These are phyloP conservation scores for Colletotrichum falcatum DNA, from an alignment of 2,329 filamentous ascomycete species.

Conservation along the genomic window DNA sequence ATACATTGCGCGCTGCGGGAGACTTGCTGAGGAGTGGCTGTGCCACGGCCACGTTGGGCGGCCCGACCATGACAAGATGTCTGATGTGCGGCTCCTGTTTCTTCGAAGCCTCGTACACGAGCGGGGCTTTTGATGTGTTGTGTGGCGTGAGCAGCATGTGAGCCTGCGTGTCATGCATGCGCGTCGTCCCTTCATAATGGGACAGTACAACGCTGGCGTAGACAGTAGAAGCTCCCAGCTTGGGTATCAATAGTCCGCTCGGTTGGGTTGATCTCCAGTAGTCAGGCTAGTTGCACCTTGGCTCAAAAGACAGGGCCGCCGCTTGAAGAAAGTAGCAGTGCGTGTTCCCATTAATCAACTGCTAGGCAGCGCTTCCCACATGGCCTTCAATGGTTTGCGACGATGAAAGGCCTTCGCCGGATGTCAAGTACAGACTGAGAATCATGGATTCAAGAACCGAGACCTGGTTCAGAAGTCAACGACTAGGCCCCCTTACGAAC, in stretches of 20 bases:
- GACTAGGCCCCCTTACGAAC: no score
- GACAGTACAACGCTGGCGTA: not conserved
- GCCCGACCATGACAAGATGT: not conserved
- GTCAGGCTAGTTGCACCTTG: not conserved
- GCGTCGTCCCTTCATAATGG: not conserved
- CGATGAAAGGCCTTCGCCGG: not conserved
- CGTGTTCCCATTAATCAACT: not conserved
- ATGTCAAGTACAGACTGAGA: not conserved
- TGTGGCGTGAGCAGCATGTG: not conserved
- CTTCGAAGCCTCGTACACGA: not conserved
- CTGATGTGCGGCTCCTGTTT: not conserved
- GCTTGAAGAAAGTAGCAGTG: not conserved
- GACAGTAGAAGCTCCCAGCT: not conserved
- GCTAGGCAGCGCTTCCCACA: not conserved
- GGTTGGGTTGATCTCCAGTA: not conserved
- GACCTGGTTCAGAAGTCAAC: not conserved
- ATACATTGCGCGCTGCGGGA: not conserved
- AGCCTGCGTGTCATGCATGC: not conserved
- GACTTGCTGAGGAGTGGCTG: not conserved
- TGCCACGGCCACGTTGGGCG: not conserved
- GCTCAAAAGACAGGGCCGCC: not conserved
- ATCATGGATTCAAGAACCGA: not conserved
- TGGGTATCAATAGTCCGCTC: not conserved
- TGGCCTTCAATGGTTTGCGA: not conserved
- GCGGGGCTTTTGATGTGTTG: not conserved